Conservation (phyloP, 2,329 filamentous ascomycete genomes). For the Cercospora zeae-maydis region DNA sequence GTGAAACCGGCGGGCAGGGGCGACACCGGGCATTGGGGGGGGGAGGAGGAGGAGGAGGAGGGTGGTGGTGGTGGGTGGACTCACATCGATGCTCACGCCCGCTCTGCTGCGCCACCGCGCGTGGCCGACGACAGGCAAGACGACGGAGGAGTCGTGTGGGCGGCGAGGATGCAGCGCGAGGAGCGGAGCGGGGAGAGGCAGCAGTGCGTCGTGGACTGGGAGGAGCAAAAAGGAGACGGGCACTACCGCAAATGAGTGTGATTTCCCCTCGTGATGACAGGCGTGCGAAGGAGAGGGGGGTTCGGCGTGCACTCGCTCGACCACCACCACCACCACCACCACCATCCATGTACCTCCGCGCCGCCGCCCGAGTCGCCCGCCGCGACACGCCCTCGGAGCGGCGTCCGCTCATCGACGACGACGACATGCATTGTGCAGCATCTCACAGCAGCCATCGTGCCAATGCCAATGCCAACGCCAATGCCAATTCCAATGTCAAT, state of each 20-base stretch:
- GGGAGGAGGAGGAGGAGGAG: not conserved
- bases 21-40: not conserved
- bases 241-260: not conserved
- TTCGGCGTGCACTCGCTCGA: too few relatives aligned
- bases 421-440: too few relatives aligned
- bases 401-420: too few relatives aligned
- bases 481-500: too few relatives aligned
- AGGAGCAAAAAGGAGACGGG: not conserved
- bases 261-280: not conserved
- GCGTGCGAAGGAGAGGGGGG: too few relatives aligned
- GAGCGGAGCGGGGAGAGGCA: not conserved
- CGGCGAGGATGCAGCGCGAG: not conserved
- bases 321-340: too few relatives aligned
- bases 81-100: constrained; percentile 1
- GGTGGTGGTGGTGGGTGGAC: not conserved
- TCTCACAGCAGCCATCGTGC: too few relatives aligned
- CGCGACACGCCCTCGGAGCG: too few relatives aligned
- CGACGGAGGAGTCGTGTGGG: not conserved
- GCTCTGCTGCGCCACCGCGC: not conserved
- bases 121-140: not conserved
- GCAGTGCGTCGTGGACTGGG: not conserved
- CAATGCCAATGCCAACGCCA: too few relatives aligned
- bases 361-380: too few relatives aligned
- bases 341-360: too few relatives aligned
- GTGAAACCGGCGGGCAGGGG: constrained; percentile 6